Evolutionary conservation across 2,329 filamentous ascomycete species (phyloP), one percentile per base, ranked within the genome.

Genomic region (Raffaelea albimanens): DNA sequence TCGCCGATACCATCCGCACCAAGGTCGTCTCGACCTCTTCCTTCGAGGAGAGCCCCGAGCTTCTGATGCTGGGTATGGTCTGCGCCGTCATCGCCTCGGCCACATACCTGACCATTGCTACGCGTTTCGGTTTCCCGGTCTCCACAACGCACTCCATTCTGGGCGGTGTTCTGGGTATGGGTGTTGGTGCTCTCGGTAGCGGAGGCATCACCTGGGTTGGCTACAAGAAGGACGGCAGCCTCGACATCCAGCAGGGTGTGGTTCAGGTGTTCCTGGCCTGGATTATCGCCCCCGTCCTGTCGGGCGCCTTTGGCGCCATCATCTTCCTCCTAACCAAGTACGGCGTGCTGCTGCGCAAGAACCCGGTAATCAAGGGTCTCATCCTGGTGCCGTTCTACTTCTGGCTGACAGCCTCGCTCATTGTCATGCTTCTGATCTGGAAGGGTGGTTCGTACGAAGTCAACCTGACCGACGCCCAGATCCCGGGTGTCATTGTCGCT

Each of bases 131-230:
- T 34, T 67, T 79, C 53, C 78, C 77, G 33, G 76, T 81, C 19
- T 80, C 76, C 0, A 80, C 78, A 4, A 82, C 78, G 2, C 76
- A 81, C 59, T 78, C 76, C 13, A 71, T 81, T 50, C 71, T 81
- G 51, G 76, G 75, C 18, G 75, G 75, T 52, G 69, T 82, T 25
- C 66, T 80, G 47, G 78, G 78, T 48, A 75, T 79, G 56, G 78
- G 77, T 40, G 67, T 82, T 34, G 78, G 75, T 13, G 61, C 68
- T 10, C 63, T 80, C 23, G 78, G 78, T 5, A 61, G 66, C 2
- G 49, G 62, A 2, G 72, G 73, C 52, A 66, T 82, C 43, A 68
- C 72, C 47, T 83, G 80, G 75, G 58, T 70, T 14, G 72, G 72
- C 50, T n/a, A n/a, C 25, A 65, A 61, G 10, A 57, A 71, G 2